Evolutionary conservation across 1,284 basidiomycete species (phyloP).

Genomic region (Bondarzewia mesenterica): DNA sequence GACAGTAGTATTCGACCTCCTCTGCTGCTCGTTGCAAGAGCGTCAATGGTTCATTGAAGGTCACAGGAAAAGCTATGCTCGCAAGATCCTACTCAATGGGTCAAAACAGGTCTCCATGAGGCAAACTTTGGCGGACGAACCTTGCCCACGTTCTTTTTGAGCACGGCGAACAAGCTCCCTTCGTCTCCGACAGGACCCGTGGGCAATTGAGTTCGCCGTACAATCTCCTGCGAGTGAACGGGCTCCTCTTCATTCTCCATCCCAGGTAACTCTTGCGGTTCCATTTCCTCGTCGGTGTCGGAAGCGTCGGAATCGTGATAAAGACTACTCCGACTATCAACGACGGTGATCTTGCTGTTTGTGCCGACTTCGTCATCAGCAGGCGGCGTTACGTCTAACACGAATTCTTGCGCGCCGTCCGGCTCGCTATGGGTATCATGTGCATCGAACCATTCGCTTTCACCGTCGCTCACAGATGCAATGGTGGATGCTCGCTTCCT

Average conservation of each 20-base stretch:
- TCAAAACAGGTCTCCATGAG: background rate
- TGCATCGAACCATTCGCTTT: slow-evolving; percentile 70
- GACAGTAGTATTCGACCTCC: slow-evolving; percentile 73
- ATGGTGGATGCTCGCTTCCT: slow-evolving; percentile 40
- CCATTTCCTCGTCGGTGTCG: slow-evolving; percentile 28
- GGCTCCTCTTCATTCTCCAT: slow-evolving; percentile 2
- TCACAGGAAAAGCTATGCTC: slow-evolving; percentile 77
- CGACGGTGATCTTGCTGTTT: slow-evolving; percentile 24
- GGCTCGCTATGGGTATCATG: slow-evolving; percentile 29
- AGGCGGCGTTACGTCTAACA: slow-evolving; percentile 40
- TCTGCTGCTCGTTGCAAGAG: slow-evolving; percentile 76
- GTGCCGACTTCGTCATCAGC: slow-evolving; percentile 38
- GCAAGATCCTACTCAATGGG: slow-evolving; percentile 60
- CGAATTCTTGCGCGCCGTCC: slow-evolving; percentile 60
- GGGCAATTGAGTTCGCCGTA: slow-evolving; percentile 59
- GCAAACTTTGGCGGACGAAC: slow-evolving; percentile 18
- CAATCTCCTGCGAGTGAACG: slow-evolving; percentile 24
- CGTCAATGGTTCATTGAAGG: slow-evolving; percentile 85
- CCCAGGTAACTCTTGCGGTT: slow-evolving; percentile 1
- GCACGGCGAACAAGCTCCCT: slow-evolving; percentile 77
- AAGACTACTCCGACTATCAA: slow-evolving; percentile 32
- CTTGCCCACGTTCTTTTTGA: slow-evolving; percentile 93
- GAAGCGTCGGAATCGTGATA: slow-evolving; percentile 32
- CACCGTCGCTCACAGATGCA: slow-evolving; percentile 50
- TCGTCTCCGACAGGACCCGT: slow-evolving; percentile 70